A percentile compares a stretch with the other conserved stretches of the same genome.
phyloP scores from a whole-genome alignment of 1,284 basidiomycete species.

The Sanghuangporus sanghuang region DNA sequence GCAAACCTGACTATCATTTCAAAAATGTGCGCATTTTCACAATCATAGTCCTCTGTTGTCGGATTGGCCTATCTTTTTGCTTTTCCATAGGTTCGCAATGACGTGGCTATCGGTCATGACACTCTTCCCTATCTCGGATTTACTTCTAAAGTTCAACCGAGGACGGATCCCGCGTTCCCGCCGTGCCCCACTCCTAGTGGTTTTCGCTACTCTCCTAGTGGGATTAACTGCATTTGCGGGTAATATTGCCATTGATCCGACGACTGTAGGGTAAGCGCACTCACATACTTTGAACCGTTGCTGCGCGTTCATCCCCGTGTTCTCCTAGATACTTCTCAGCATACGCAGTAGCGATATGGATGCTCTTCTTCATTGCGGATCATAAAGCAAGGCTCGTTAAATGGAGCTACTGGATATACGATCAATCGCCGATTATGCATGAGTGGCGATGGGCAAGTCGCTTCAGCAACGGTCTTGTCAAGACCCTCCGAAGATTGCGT shows the following conservation, averaged over 20 bases:
- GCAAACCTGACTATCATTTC: conserved; percentile 50
- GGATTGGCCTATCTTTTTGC: background rate
- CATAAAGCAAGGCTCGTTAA: conserved; percentile 50
- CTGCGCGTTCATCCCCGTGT: conserved; percentile 12
- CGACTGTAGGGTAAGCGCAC: conserved; percentile 44
- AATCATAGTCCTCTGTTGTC: background rate
- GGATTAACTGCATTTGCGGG: conserved; percentile 48
- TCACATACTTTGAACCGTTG: background rate
- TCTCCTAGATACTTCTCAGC: conserved; percentile 53
- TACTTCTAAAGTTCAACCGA: conserved; percentile 61
- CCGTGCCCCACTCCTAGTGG: conserved; percentile 33
- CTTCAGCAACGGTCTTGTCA: conserved; percentile 40
- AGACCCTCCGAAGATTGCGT: conserved; percentile 15
- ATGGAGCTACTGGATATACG: conserved; percentile 56
- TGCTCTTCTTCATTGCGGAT: conserved; percentile 43
- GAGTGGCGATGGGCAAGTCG: conserved; percentile 30
- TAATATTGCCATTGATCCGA: conserved; percentile 52
- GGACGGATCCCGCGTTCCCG: conserved; percentile 46
- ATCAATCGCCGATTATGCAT: conserved; percentile 48
- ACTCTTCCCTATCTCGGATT: conserved; percentile 54
- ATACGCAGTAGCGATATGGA: conserved; percentile 47
- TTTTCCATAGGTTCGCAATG: conserved; percentile 44
- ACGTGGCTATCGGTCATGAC: conserved; percentile 64
- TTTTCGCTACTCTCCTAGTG: conserved; percentile 40
- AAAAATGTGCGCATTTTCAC: conserved; percentile 37